Evolutionary conservation across 1,139 yeast genomes (phyloP).

Genomic region (Protomyces arabidopsidicola): DNA sequence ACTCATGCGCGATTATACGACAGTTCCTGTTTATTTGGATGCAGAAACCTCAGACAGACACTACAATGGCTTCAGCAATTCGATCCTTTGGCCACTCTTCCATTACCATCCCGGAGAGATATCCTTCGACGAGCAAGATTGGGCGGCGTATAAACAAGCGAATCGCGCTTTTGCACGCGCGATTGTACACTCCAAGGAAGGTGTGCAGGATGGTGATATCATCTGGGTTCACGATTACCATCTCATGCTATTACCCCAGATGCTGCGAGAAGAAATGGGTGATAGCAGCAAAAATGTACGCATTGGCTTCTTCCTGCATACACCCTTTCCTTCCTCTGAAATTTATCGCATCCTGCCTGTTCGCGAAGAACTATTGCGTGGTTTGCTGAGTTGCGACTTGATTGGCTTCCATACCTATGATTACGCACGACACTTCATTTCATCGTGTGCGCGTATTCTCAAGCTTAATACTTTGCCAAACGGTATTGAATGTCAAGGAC

Average conservation of each 20-base stretch:
- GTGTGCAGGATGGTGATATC: slow-evolving; percentile 75
- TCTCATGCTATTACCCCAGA: slow-evolving; percentile 86
- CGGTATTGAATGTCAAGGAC: slow-evolving; percentile 74
- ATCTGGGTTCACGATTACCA: slow-evolving; percentile 99
- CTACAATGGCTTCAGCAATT: slow-evolving; percentile 91
- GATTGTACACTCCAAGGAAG: slow-evolving; percentile 49
- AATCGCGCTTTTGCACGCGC: slow-evolving; percentile 74
- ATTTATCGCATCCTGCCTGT: slow-evolving; percentile 94
- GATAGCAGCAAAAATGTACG: slow-evolving; percentile 52
- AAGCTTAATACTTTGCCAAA: slow-evolving; percentile 83
- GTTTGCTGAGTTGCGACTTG: slow-evolving; percentile 88
- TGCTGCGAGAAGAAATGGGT: slow-evolving; percentile 67
- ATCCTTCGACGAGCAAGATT: slow-evolving; percentile 94
- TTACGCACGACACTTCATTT: slow-evolving; percentile 93
- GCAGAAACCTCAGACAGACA: slow-evolving; percentile 92
- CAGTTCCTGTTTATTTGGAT: slow-evolving; percentile 81
- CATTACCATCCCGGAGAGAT: slow-evolving; percentile 99
- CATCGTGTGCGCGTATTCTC: slow-evolving; percentile 83
- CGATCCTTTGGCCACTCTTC: slow-evolving; percentile 93
- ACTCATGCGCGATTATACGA: slow-evolving; percentile 69
- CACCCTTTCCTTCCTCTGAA: slow-evolving; percentile 97
- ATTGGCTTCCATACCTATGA: slow-evolving; percentile 99
- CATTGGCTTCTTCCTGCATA: slow-evolving; percentile 90
- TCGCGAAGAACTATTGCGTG: slow-evolving; percentile 81
- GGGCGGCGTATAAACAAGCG: slow-evolving; percentile 98